Percentiles rank a stretch among this genome's conserved stretches.
Conservation (phyloP, 176 grass and related monocot genomes). For the Metroxylon sagu region DNA sequence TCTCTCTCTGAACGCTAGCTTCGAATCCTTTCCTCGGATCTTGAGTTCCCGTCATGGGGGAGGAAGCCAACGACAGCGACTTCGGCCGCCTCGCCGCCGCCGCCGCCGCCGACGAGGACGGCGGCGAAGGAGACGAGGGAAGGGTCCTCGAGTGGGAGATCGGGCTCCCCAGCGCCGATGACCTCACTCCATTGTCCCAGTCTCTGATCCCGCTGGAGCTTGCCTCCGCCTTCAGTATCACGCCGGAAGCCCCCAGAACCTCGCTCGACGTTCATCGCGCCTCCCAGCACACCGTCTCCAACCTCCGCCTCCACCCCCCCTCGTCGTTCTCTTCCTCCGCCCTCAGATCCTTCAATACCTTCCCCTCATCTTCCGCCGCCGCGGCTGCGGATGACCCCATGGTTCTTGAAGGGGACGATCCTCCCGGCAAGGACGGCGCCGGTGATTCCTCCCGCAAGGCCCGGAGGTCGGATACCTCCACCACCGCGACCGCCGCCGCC, state of each 20-base stretch:
- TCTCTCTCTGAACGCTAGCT: too few relatives aligned
- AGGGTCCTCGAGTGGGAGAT: slow-evolving; percentile 69
- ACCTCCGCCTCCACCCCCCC: slow-evolving; percentile 26
- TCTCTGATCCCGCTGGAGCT: slow-evolving; percentile 53
- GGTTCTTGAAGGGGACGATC: not conserved
- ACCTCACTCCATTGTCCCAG: slow-evolving; percentile 65
- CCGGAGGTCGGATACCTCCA: not conserved
- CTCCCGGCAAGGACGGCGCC: not conserved
- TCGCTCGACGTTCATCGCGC: slow-evolving; percentile 60
- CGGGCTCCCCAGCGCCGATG: slow-evolving; percentile 42
- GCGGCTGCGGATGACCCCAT: slow-evolving; percentile 3
- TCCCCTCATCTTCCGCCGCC: not conserved
- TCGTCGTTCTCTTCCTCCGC: slow-evolving; percentile 11
- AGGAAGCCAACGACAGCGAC: slow-evolving; percentile 22
- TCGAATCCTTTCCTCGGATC: not conserved
- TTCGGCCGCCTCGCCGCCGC: slow-evolving; percentile 15
- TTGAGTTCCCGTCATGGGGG: slow-evolving; percentile 28
- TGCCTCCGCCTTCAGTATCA: slow-evolving; percentile 77
- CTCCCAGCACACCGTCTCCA: slow-evolving; percentile 47
- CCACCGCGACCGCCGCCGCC: not conserved
- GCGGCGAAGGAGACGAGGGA: slow-evolving; percentile 13
- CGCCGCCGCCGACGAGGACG: not conserved
- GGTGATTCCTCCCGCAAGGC: not conserved
- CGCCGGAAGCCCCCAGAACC: slow-evolving; percentile 57
- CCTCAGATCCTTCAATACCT: slow-evolving; percentile 1